Evolutionary conservation across 441 rosid species (phyloP).

Genomic region (Sinapis alba): DNA sequence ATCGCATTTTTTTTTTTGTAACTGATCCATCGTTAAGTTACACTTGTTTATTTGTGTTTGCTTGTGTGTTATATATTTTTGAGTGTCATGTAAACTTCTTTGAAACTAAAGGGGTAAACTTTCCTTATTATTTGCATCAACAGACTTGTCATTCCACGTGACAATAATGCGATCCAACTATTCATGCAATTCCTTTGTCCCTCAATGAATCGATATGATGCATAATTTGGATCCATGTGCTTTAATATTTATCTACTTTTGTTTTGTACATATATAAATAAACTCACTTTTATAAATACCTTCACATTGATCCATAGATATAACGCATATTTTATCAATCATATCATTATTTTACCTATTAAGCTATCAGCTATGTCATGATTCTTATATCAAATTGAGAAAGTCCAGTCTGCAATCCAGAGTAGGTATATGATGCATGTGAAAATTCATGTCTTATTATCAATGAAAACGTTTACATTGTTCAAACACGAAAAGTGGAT

Average conservation of each 20-base stretch:
- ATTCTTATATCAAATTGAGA: not conserved
- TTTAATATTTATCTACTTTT: slow-evolving; percentile 17
- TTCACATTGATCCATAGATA: not conserved
- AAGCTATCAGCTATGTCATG: not conserved
- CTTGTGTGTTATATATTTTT: not conserved
- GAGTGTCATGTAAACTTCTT: not conserved
- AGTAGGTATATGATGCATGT: not conserved
- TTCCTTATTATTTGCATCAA: slow-evolving; percentile 15
- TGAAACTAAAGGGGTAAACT: not conserved
- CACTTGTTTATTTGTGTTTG: no score
- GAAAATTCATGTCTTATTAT: not conserved
- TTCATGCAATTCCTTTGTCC: slow-evolving; percentile 27
- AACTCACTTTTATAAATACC: slow-evolving; percentile 6
- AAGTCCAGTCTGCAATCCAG: not conserved
- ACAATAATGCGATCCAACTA: slow-evolving; percentile 34
- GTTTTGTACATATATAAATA: not conserved
- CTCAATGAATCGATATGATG: slow-evolving; percentile 18
- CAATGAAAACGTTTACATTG: not conserved
- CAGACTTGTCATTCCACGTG: slow-evolving; percentile 32
- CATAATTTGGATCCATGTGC: slow-evolving; percentile 17
- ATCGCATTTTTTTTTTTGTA: no score
- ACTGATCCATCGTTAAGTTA: no score
- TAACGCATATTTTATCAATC: not conserved
- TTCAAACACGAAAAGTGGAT: not conserved
- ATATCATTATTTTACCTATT: not conserved